Percentiles rank a stretch among this genome's conserved stretches.
Conservation (phyloP, 495 filamentous ascomycete species). For the Stereocaulon alpinum region DNA sequence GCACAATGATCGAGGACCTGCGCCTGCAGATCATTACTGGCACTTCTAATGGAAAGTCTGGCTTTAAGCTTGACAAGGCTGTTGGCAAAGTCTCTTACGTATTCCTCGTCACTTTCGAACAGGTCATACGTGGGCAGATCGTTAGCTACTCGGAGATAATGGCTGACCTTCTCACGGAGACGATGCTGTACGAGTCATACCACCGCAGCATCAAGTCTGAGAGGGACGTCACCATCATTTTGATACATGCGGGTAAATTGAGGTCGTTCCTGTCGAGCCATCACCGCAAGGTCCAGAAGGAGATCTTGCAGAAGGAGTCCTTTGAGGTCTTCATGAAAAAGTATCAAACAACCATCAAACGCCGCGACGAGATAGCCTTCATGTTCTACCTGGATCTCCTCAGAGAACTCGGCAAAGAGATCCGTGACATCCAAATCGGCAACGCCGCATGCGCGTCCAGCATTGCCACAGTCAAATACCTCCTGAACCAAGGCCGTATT, state of each 20-base stretch:
- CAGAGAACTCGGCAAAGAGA: constrained; percentile 34
- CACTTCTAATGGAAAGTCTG: constrained; percentile 26
- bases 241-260: constrained; percentile 43
- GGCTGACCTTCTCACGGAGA: constrained; percentile 46
- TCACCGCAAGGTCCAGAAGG: constrained; percentile 35
- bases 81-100: constrained; percentile 38
- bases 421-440: constrained; percentile 33
- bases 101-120: constrained; percentile 52
- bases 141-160: constrained; percentile 45
- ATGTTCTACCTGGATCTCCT: constrained; percentile 45
- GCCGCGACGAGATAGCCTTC: constrained; percentile 31
- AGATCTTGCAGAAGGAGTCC: constrained; percentile 42
- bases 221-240: constrained; percentile 37
- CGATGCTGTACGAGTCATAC: constrained; percentile 48
- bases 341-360: constrained; percentile 33
- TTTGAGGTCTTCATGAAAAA: constrained; percentile 46
- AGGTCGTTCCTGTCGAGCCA: constrained; percentile 40
- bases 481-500: constrained; percentile 37
- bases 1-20: constrained; percentile 43
- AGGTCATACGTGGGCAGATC: constrained; percentile 30
- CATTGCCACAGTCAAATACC: constrained; percentile 30
- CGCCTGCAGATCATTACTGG: constrained; percentile 46
- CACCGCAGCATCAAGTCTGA: constrained; percentile 29
- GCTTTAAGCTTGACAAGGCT: constrained; percentile 30
- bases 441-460: constrained; percentile 27